Evolutionary conservation across 2,329 filamentous ascomycete genomes (phyloP), one percentile per base, ranked within the genome.

Genomic region (Pestalotiopsis sp.): DNA sequence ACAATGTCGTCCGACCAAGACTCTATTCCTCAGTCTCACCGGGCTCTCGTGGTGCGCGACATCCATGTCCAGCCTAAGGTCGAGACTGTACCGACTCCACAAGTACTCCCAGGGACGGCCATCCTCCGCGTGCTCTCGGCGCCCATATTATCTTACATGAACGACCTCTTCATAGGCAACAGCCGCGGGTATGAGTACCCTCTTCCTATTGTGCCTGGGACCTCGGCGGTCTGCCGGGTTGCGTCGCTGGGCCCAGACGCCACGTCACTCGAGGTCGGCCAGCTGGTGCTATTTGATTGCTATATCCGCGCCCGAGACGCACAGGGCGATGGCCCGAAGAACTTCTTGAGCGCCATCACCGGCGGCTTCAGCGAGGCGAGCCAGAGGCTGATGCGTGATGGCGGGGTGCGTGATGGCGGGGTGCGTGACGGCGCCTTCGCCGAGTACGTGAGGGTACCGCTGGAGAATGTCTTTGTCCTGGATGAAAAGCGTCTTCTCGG

Each of bases 171-270:
- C 57, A 71, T 68, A 11, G 67, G 65, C n/a, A 72, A 72, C 66
- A 68, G 67, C 11, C 71, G 71, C 25, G 52, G 61, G 20, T 71
- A 71, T 25, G 4, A 6, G 11, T 23, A 72, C 49, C 36, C 59
- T 13, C 70, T 71, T 49, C 72, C 72, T 2, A n/a, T 45, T n/a
- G 49, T 65, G n/a, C 60, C 45, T 9, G 67, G 66, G 36, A 14
- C 69, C 49, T 67, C 68, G 13, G 72, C 68, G 45, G 68, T 72
- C 60, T 69, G 72, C n/a, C 70, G 72, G 11, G 69, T 73, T n/a
- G 72, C 69, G 3, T 69, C 70, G 2, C 49, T 69, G 12, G 31
- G 67, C 4, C 45, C 68, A 4, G 71, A 73, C 31, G 65, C 71
- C 38, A 67, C 65, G 23, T 49, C 20, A 41, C 65, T 73, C 14